Evolutionary conservation across 192 early-diverging fungal genomes (phyloP).

Genomic region (Coemansia sp.): DNA sequence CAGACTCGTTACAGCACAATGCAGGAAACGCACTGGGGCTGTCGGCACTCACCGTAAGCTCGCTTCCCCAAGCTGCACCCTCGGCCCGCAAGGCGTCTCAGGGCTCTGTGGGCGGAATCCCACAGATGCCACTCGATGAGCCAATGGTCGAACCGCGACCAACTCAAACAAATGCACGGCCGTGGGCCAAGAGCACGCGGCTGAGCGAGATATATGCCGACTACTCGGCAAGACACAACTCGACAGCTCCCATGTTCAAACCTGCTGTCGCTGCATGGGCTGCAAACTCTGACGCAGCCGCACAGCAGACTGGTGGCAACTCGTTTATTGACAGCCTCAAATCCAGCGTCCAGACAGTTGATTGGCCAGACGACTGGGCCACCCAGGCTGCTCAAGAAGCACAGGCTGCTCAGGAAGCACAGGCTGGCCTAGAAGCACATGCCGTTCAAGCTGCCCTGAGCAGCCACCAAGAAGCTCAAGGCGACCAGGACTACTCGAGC

Average conservation of each 20-base stretch:
- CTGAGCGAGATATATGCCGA: constrained; percentile 57
- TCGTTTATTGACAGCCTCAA: constrained; percentile 53
- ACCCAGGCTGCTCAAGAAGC: not conserved
- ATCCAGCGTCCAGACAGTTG: constrained; percentile 29
- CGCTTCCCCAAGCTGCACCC: constrained; percentile 11
- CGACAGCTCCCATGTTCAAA: constrained; percentile 42
- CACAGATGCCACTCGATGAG: not conserved
- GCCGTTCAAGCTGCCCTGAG: not conserved
- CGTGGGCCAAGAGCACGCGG: constrained; percentile 54
- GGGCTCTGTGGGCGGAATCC: constrained; percentile 11
- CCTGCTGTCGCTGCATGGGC: constrained; percentile 11
- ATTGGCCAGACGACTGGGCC: constrained; percentile 32
- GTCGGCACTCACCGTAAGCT: constrained; percentile 27
- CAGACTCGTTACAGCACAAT: not conserved
- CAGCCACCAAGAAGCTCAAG: not conserved
- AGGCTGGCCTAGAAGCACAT: too few species aligned
- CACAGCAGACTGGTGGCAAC: constrained; percentile 16
- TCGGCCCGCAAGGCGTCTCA: constrained; percentile 29
- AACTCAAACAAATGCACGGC: constrained; percentile 21
- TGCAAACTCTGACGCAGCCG: constrained; percentile 6
- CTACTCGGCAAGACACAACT: constrained; percentile 56
- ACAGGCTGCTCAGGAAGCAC: too few species aligned
- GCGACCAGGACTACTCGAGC: constrained; percentile 22
- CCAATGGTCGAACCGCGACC: not conserved
- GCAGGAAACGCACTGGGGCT: constrained; percentile 35